phyloP scores from a whole-genome alignment of 78 protist genomes.

The Speleostelium caveatum region DNA sequence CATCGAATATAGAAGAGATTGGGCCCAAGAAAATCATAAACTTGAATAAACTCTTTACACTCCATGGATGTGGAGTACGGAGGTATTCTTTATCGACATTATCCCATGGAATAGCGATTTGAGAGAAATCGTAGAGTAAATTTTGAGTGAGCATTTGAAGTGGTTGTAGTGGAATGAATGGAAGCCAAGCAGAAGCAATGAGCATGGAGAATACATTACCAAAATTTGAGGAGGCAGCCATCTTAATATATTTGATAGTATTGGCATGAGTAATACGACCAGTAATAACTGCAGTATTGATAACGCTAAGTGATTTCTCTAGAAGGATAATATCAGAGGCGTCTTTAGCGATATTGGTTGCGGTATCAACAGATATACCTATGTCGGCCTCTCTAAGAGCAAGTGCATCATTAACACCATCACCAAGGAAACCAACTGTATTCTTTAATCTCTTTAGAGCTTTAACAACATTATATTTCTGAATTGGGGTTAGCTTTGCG shows the following conservation, averaged over 20 bases:
- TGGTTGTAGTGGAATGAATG: conserved; percentile 78
- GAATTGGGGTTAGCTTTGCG: conserved; percentile 73
- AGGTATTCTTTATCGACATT: conserved; percentile 76
- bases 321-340: conserved; percentile 80
- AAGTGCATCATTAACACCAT: conserved; percentile 80
- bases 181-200: conserved; percentile 75
- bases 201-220: conserved; percentile 77
- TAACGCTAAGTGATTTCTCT: conserved; percentile 65
- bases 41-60: conserved; percentile 19
- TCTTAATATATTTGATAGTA: conserved; percentile 73
- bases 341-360: conserved; percentile 74
- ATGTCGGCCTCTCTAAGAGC: conserved; percentile 80
- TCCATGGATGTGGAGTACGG: conserved; percentile 72
- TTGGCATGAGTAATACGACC: conserved; percentile 81
- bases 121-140: conserved; percentile 69
- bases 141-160: conserved; percentile 69
- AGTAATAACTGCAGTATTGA: conserved; percentile 58
- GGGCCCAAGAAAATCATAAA: conserved; percentile 77
- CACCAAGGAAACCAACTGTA: conserved; percentile 81
- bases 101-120: conserved; percentile 77
- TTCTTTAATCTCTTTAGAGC: conserved; percentile 64
- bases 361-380: conserved; percentile 82
- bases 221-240: conserved; percentile 80
- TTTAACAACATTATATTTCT: conserved; percentile 78
- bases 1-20: conserved; percentile 68